Evolutionary conservation across 2,329 filamentous ascomycete genomes (phyloP).

Genomic region (Lasiodiplodia citricola): DNA sequence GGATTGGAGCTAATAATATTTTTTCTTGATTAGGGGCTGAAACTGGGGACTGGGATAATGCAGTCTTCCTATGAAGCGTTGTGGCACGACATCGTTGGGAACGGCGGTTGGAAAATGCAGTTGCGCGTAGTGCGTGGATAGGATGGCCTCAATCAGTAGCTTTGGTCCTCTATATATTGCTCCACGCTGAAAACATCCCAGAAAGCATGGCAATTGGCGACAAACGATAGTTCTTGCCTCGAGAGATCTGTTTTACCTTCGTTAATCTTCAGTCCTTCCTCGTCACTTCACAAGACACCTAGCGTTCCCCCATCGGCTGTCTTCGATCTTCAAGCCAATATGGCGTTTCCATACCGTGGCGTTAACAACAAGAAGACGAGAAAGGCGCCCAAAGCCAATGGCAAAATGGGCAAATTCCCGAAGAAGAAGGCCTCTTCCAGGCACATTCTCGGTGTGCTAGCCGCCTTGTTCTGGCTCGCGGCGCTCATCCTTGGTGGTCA

Average conservation of each 20-base stretch:
- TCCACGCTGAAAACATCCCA: too few relatives aligned
- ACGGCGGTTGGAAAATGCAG: background rate
- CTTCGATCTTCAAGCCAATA: background rate
- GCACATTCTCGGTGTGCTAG: background rate
- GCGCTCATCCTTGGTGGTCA: background rate
- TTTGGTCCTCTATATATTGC: background rate
- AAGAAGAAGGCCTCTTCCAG: background rate
- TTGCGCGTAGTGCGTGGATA: too few relatives aligned
- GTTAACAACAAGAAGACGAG: background rate
- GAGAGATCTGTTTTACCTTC: background rate
- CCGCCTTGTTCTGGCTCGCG: background rate
- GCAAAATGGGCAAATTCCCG: background rate
- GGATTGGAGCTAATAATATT: background rate
- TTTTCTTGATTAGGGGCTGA: background rate
- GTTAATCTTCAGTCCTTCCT: background rate
- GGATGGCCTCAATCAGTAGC: background rate
- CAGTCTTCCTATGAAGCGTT: background rate
- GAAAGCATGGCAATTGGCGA: background rate
- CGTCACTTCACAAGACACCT: background rate
- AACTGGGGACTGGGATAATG: background rate
- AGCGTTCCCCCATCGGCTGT: background rate
- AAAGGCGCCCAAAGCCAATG: background rate
- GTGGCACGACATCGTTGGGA: background rate
- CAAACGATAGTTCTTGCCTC: background rate
- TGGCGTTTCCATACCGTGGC: background rate